Base-by-base conservation (phyloP, 2,329 filamentous ascomycete genomes). In the Colletotrichum gloeosporioides region DNA sequence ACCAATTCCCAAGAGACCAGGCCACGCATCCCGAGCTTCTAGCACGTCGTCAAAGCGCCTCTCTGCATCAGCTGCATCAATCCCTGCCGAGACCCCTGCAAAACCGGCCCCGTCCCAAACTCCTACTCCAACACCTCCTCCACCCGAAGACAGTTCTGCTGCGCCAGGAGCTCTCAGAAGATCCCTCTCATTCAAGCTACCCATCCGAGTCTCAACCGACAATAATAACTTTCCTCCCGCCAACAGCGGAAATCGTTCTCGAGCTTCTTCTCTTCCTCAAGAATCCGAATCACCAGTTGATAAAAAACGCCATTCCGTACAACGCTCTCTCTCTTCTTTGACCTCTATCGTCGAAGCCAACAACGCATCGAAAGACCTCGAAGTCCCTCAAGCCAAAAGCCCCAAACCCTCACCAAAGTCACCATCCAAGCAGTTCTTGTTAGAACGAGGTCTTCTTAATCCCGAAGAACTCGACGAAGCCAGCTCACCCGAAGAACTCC, bases 111-210 rank as follows among this genome's bases (percentile, higher is more conserved):
- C 57, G 18, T 25, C 68, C 36, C 67, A 69, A 59, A 70, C 68
- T 49, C 36, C 68, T 8, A 53, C 13, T n/a, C 57, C 55, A 34
- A 49, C 68, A 18, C 57, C 57, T 70, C 36, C 68, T 8, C 57
- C 36, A 49, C 27, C 27, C 15, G 69, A 73, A 18, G 69, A 76
- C 63, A 57, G 25, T 49, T 76, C 69, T 68, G 53, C 25, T 68
- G 73, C 27, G 22, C 63, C 73, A 64, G 69, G 69, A 76, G 64
- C 55, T 49, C 57, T 64, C 57, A 73, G 73, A 76, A 66, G 69
- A 73, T 76, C 73, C 16, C 69, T 76, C n/a, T 76, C 73, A 16
- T 73, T 76, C 73, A 76, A 76, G 27, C 39, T 76, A 27, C 73
- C 73, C 27, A 68, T 76, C 27, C 57, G 73, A 44, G 69, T 76